Evolutionary conservation across 176 grass and related monocot genomes (phyloP).

Genomic region (Carex pumila): DNA sequence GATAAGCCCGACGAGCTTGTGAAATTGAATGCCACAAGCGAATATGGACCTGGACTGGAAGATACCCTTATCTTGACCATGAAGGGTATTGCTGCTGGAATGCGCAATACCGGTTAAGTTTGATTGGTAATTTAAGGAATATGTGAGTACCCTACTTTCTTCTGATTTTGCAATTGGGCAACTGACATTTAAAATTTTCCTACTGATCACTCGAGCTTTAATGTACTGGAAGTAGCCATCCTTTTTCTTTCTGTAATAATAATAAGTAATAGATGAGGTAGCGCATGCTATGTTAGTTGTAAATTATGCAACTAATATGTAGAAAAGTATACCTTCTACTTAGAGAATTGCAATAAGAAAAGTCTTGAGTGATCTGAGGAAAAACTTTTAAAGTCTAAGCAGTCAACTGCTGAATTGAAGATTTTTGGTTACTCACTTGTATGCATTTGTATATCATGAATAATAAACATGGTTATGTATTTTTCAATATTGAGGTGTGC

Average conservation of each 20-base stretch:
- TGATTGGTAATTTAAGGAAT: not conserved
- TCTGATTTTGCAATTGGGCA: slow-evolving; percentile 5
- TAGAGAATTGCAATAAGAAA: not conserved
- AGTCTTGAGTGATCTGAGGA: not conserved
- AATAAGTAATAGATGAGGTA: not conserved
- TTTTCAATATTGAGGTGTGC: not conserved
- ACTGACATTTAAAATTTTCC: not conserved
- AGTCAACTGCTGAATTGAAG: not conserved
- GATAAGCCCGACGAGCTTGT: slow-evolving; percentile 33
- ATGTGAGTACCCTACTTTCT: not conserved
- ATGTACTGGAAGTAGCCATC: not conserved
- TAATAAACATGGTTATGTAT: not conserved
- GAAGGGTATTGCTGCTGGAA: slow-evolving; percentile 68
- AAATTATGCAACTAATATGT: not conserved
- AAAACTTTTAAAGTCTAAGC: not conserved
- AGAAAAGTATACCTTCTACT: not conserved
- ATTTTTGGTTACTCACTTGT: not conserved
- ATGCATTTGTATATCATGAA: slow-evolving; percentile 6
- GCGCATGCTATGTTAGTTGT: not conserved
- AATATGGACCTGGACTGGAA: slow-evolving; percentile 61
- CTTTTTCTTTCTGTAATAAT: not conserved
- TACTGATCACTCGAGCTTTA: not conserved
- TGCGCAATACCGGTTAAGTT: slow-evolving; percentile 64
- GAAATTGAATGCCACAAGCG: slow-evolving; percentile 56
- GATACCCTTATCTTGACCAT: slow-evolving; percentile 84